Evolutionary conservation across 2,329 filamentous ascomycete species (phyloP).

Genomic region (Cladophialophora psammophila): DNA sequence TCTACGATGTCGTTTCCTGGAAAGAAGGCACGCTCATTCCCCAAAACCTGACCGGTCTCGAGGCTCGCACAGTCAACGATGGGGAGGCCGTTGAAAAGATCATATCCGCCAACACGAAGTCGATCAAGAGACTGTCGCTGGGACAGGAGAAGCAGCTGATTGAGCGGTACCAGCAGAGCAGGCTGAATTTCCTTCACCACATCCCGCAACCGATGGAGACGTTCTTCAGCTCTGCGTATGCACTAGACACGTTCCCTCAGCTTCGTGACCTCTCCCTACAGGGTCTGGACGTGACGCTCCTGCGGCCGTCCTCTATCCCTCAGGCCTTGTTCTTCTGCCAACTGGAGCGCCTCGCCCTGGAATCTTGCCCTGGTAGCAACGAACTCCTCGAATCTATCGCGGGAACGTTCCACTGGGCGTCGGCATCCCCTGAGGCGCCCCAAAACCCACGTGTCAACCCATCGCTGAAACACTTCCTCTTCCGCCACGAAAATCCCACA

Average conservation of each 20-base stretch:
- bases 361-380: constrained; percentile 38
- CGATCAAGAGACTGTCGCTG: constrained; percentile 34
- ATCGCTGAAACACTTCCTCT: constrained; percentile 36
- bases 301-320: constrained; percentile 33
- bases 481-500: constrained; percentile 38
- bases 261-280: constrained; percentile 36
- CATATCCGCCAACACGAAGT: constrained; percentile 34
- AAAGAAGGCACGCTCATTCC: constrained; percentile 22
- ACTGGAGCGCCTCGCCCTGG: constrained; percentile 35
- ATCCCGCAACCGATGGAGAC: constrained; percentile 33
- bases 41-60: constrained; percentile 33
- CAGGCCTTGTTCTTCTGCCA: constrained; percentile 35
- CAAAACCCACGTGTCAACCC: constrained; percentile 28
- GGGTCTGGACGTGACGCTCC: constrained; percentile 33
- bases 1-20: constrained; percentile 33
- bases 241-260: constrained; percentile 31
- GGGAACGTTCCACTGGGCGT: constrained; percentile 33
- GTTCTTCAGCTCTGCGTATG: constrained; percentile 29
- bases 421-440: constrained; percentile 30
- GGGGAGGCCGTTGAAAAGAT: constrained; percentile 36
- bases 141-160: constrained; percentile 40
- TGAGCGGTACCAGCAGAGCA: constrained; percentile 31
- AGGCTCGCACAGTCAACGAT: constrained; percentile 36
- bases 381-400: constrained; percentile 36
- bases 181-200: constrained; percentile 27